Evolutionary conservation across 1,139 yeast species (phyloP), one percentile per base, ranked within the genome.

Genomic region (Zygosaccharomyces sapae): DNA sequence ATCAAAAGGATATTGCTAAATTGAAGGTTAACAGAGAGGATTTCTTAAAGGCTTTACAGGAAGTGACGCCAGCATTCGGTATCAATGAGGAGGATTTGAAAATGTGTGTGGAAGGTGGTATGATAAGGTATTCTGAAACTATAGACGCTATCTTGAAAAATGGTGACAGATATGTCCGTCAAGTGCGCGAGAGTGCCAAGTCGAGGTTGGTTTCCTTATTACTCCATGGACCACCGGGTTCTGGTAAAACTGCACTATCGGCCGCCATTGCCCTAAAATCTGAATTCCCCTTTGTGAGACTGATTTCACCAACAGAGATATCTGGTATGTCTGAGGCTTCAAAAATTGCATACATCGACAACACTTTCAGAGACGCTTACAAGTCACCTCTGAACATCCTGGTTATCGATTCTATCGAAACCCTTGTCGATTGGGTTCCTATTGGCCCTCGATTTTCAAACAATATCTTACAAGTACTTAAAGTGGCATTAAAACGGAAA

Each of bases 371-470:
- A 66, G 98, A 92, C 64, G 86, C 95, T 41, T 92, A 94, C 73
- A 87, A 87, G 66, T 87, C 97, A 0, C 97, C 97, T 24, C 74
- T 90, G 58, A 89, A 86, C 63, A 85, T 90, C 31, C 74, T 92
- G 53, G 96, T 92, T 19, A 81, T 92, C 55, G 98, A 92, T 66
- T 86, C 89, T 54, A 81, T 94, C 56, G 98, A 94, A 70, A 86
- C 90, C 10, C 75, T 92, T 57, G 83, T 92, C 51, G 96, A 90
- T 65, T 92, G 94, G 80, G 96, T 88, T 35, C 95, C 96, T 35
- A 92, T 92, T 62, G 99, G 99, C 0, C 97, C 98, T 8, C 73
- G 99, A 57, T 92, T 92, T 67, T 87, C 96, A 33, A 89, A 90
- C 60, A 83, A 87, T 52, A 82, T 94, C 46, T 73, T 90, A 54